phyloP scores from a whole-genome alignment of 2,329 filamentous ascomycete genomes.

The Nigrospora oryzae region DNA sequence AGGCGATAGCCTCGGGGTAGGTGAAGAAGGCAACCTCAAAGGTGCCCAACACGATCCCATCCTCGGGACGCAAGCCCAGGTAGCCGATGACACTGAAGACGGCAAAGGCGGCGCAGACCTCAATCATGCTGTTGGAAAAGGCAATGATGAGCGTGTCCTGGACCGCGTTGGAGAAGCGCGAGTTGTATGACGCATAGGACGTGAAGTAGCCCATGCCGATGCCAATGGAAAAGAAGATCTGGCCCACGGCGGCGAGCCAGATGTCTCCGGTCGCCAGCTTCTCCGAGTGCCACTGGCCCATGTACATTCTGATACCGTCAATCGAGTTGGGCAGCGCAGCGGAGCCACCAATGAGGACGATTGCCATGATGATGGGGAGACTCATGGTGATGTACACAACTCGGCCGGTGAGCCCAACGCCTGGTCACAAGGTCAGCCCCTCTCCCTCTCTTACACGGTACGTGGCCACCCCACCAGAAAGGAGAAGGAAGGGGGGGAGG shows the following conservation, averaged over 20 bases:
- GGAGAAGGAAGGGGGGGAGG: no score
- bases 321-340: slow-evolving; percentile 44
- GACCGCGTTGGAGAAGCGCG: slow-evolving; percentile 48
- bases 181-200: slow-evolving; percentile 49
- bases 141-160: slow-evolving; percentile 50
- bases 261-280: slow-evolving; percentile 41
- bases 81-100: slow-evolving; percentile 47
- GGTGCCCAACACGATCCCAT: slow-evolving; percentile 34
- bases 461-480: no score
- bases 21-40: slow-evolving; percentile 53
- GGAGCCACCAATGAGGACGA: slow-evolving; percentile 47
- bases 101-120: slow-evolving; percentile 39
- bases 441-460: no score
- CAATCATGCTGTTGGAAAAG: slow-evolving; percentile 45
- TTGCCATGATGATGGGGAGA: slow-evolving; percentile 45
- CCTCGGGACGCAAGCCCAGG: slow-evolving; percentile 25
- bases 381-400: slow-evolving; percentile 57
- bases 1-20: slow-evolving; percentile 42
- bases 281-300: slow-evolving; percentile 35
- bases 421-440: slow-evolving; percentile 25
- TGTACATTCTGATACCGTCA: slow-evolving; percentile 39
- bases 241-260: slow-evolving; percentile 50
- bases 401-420: slow-evolving; percentile 47
- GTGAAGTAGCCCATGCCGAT: slow-evolving; percentile 53
- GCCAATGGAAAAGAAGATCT: slow-evolving; percentile 52